These are phyloP conservation scores for Cicer chorassanicum DNA, from an alignment of 306 rosid genomes.

Conservation along the genomic window DNA sequence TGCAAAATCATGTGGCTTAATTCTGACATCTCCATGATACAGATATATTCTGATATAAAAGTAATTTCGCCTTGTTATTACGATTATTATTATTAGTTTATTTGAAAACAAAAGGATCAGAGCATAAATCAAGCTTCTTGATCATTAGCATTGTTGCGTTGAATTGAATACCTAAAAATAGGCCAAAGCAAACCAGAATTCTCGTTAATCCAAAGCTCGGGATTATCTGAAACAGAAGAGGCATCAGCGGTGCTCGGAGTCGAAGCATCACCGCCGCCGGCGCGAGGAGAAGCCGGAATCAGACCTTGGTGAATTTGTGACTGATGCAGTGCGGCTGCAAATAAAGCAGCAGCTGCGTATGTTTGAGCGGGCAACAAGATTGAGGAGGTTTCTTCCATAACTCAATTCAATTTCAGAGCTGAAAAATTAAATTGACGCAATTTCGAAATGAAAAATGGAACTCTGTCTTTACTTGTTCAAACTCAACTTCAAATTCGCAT, in stretches of 20 bases:
- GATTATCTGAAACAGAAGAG: slow-evolving; percentile 46
- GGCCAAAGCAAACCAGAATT: slow-evolving; percentile 57
- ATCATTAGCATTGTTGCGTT: neutral
- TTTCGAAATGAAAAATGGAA: neutral
- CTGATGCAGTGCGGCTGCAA: slow-evolving; percentile 60
- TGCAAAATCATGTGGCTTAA: too few relatives aligned
- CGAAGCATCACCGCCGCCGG: neutral
- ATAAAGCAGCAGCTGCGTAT: slow-evolving; percentile 59
- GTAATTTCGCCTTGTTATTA: neutral
- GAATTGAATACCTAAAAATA: slow-evolving; percentile 54
- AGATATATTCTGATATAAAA: neutral
- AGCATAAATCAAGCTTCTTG: slow-evolving; percentile 22
- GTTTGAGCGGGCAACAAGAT: slow-evolving; percentile 50
- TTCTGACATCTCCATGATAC: too few relatives aligned
- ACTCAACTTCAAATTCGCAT: slow-evolving; percentile 44
- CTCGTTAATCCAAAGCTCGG: slow-evolving; percentile 56
- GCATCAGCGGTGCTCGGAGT: neutral
- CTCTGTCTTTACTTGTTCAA: slow-evolving; percentile 39
- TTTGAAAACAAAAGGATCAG: neutral
- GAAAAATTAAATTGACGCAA: neutral
- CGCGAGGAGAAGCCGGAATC: slow-evolving; percentile 15
- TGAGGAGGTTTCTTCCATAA: slow-evolving; percentile 53
- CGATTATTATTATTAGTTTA: neutral
- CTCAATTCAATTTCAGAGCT: neutral
- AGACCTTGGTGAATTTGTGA: slow-evolving; percentile 55